These are phyloP conservation scores for Euphorbia celastroides DNA, from an alignment of 441 rosid genomes.

Conservation along the genomic window DNA sequence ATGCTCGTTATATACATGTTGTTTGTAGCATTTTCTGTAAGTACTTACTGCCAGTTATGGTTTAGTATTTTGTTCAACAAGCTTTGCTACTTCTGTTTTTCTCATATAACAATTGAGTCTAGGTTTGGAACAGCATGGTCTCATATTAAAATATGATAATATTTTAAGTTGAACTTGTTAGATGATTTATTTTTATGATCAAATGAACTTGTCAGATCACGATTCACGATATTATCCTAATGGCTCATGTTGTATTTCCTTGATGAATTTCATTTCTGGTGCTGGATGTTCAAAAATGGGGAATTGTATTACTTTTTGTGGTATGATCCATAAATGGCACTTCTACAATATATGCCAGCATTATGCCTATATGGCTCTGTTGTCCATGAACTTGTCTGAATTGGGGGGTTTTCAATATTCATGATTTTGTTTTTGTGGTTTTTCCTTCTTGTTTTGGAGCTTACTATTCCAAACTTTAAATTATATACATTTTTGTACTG, in stretches of 20 bases:
- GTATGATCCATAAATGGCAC: neutral
- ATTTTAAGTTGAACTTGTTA: neutral
- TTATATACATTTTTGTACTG: neutral
- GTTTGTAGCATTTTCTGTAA: neutral
- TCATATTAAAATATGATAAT: no score
- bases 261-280: neutral
- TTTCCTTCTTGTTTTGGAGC: neutral
- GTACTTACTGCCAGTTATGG: neutral
- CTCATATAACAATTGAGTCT: neutral
- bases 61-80: neutral
- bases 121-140: slow-evolving; percentile 2
- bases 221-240: no score
- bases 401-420: neutral
- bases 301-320: neutral
- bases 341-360: neutral
- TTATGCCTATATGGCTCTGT: neutral
- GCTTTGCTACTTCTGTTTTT: neutral
- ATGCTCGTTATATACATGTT: neutral
- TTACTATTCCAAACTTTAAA: neutral
- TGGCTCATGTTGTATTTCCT: no score
- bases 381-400: neutral
- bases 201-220: neutral
- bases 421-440: neutral
- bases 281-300: neutral
- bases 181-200: neutral